Evolutionary conservation across 78 protist genomes (phyloP).

Genomic region (Creolimax fragrantissima): DNA sequence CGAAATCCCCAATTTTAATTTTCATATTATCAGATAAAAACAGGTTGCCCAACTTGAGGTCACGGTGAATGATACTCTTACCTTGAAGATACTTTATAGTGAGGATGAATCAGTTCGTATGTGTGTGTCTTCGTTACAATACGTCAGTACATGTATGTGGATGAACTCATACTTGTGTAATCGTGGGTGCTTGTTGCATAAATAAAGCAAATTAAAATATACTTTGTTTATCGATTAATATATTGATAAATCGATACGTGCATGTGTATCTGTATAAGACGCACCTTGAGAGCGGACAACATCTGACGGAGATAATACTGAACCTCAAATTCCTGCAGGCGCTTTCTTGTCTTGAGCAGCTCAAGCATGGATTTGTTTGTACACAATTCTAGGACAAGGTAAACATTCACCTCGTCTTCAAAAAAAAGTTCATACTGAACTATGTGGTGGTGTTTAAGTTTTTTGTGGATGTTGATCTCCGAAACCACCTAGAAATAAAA

Average conservation of each 20-base stretch:
- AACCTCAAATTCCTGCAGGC: constrained; percentile 64
- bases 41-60: constrained; percentile 83
- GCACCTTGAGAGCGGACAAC: neutral
- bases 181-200: no score
- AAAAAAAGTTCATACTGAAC: constrained; percentile 72
- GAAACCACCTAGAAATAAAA: constrained; percentile 44
- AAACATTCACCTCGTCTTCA: constrained; percentile 82
- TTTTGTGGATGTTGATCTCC: constrained; percentile 88
- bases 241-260: no score
- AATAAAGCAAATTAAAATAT: no score
- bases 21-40: constrained; percentile 60
- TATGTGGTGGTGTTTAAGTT: constrained; percentile 73
- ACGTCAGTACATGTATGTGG: no score
- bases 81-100: constrained; percentile 47
- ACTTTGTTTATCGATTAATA: no score
- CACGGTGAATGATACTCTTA: constrained; percentile 66
- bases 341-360: constrained; percentile 40
- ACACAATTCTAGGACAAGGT: constrained; percentile 90
- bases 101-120: constrained; percentile 14
- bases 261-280: neutral
- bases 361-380: constrained; percentile 73
- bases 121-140: no score
- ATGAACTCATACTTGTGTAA: no score
- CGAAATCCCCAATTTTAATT: constrained; percentile 93
- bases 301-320: constrained; percentile 48